Evolutionary conservation across 306 rosid genomes (phyloP).

Genomic region (Cotoneaster glaucophyllus): DNA sequence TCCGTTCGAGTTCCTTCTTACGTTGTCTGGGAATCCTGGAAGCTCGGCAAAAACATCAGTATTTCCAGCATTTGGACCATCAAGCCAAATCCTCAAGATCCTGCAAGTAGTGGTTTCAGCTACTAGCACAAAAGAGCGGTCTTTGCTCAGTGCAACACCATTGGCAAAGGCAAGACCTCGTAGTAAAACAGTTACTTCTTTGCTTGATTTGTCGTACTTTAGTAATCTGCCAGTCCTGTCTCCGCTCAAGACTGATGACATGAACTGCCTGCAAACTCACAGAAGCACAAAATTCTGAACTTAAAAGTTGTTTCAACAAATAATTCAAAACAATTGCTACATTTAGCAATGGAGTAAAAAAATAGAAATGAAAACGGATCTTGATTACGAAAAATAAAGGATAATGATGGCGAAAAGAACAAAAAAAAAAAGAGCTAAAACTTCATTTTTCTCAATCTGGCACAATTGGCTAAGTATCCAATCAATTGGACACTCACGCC

Average conservation of each 20-base stretch:
- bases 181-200: slow-evolving; percentile 56
- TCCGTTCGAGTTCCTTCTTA: slow-evolving; percentile 64
- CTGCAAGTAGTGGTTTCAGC: slow-evolving; percentile 58
- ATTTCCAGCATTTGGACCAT: slow-evolving; percentile 67
- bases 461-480: neutral
- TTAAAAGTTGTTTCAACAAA: neutral
- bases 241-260: slow-evolving; percentile 48
- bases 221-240: slow-evolving; percentile 76
- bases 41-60: slow-evolving; percentile 52
- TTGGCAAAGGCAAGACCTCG: slow-evolving; percentile 67
- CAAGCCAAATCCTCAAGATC: slow-evolving; percentile 74
- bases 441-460: neutral
- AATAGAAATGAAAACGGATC: neutral
- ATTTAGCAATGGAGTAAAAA: neutral
- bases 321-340: neutral
- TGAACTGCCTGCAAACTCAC: slow-evolving; percentile 61
- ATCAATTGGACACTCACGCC: neutral
- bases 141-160: slow-evolving; percentile 76
- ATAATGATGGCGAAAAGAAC: neutral
- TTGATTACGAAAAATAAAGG: neutral
- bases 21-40: slow-evolving; percentile 80
- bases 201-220: slow-evolving; percentile 52
- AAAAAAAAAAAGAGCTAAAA: neutral
- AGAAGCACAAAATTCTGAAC: neutral
- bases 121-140: slow-evolving; percentile 63